Base-by-base conservation (phyloP, 805 yeast genomes). In the Hyphopichia homilentoma region DNA sequence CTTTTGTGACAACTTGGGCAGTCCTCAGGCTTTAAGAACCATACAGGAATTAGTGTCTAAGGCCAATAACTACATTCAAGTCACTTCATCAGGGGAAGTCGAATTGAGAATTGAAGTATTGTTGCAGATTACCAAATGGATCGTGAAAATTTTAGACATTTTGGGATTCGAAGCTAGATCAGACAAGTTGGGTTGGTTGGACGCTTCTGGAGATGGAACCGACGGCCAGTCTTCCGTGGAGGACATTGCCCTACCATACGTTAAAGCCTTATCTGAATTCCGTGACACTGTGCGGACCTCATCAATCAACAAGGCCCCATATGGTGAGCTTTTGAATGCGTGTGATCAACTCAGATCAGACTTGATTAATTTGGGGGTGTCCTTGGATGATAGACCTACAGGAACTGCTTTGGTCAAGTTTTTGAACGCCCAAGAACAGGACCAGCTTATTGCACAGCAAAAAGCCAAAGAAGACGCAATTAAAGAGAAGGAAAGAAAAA, bases 351-450 rank as follows among this genome's bases (percentile, higher is more conserved):
- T 93, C 15, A 76, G 98, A 48, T 59, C 72, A 12, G 93, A 83
- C 23, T 62, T 93, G 45, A 63, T 87, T 38, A 71, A 77, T 16
- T 63, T 88, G 40, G 93, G 94, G 18, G 82, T 93, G 25, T 78
- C 94, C 1, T 66, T 93, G 34, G 97, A 90, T 54, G 98, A 93
- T 59, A 78, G 97, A 49, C 70, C 79, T 5, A 82, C 73, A 38
- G 88, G 81, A 3, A 72, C 79, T n/a, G 89, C 97, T 0, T 70
- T 93, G 39, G 73, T 93, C 27, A 93, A 93, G 59, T 83, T 90
- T 47, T 66, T 93, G 42, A 79, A 75, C 33, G 75, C 65, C 6
- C 71, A 68, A 20, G 97, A 90, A 54, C 77, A 75, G 53, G 68
- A 65, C 23, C 90, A 82, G 38, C 66, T 85, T 26, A 47, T 83